Percentiles rank a stretch among this genome's conserved stretches.
Evolutionary conservation across 768 basidiomycete species (phyloP).

Genomic region (Pulveroboletus sp.): DNA sequence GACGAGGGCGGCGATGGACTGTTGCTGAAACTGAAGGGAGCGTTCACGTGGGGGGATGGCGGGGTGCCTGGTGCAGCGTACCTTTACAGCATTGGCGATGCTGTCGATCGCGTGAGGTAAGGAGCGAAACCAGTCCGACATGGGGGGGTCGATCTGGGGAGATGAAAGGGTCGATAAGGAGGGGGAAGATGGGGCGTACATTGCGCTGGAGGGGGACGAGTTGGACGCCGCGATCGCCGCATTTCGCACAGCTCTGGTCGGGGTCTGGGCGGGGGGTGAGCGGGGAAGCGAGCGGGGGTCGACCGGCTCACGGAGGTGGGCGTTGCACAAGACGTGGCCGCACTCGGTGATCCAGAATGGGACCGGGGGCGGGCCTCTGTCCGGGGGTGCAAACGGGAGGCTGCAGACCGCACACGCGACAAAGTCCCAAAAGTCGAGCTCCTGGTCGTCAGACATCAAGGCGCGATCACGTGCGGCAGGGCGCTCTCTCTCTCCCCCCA

Average conservation of each 20-base stretch:
- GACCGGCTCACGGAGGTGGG: slow-evolving; percentile 50
- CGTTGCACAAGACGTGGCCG: slow-evolving; percentile 81
- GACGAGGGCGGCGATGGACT: slow-evolving; percentile 65
- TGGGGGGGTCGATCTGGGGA: no score
- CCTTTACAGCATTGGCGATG: slow-evolving; percentile 66
- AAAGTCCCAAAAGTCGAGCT: slow-evolving; percentile 75
- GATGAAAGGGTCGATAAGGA: no score
- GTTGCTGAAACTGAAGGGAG: slow-evolving; percentile 66
- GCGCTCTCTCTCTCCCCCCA: not conserved
- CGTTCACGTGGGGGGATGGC: not conserved
- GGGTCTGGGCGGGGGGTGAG: slow-evolving; percentile 47
- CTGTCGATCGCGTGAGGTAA: slow-evolving; percentile 59
- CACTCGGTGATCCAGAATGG: slow-evolving; percentile 91
- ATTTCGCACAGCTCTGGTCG: slow-evolving; percentile 72
- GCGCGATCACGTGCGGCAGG: not conserved
- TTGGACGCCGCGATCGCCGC: slow-evolving; percentile 59
- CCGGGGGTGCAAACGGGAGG: slow-evolving; percentile 54
- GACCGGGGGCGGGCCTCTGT: slow-evolving; percentile 48
- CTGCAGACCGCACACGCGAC: slow-evolving; percentile 69
- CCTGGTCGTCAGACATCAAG: no score
- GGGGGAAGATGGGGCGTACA: slow-evolving; percentile 38
- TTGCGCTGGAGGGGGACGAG: slow-evolving; percentile 69
- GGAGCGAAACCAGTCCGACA: slow-evolving; percentile 75
- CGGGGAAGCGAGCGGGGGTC: not conserved
- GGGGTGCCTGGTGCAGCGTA: slow-evolving; percentile 20